Base-by-base conservation (phyloP, 805 yeast species). In the Candida dajiaensis region DNA sequence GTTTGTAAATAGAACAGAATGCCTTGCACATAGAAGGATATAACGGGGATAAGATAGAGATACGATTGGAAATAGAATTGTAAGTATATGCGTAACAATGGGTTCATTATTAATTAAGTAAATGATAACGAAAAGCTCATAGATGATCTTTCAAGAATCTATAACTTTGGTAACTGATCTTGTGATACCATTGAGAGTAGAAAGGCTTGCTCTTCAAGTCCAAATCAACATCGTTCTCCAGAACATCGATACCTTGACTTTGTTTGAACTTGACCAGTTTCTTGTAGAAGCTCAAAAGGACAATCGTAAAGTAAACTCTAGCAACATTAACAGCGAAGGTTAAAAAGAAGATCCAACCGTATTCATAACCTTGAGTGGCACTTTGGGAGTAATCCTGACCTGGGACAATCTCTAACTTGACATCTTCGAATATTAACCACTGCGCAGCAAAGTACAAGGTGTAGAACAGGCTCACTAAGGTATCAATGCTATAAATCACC, bases 391-490 rank as follows among this genome's bases (percentile, higher is more conserved):
- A 61, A 45, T 61, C 63, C 19, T 61, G 61, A 1, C 58, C 60
- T 1, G 56, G 53, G 12, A 46, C 49, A 1, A 46, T 36, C 20
- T 54, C 58, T 18, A 53, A 43, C 9, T 62, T 59, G 18, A 56
- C 56, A 22, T 61, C 64, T 43, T 73, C 80, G 48, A 75, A 78
- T 3, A 69, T 63, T 58, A 89, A 85, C 97, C 97, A 92, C 50
- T 79, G 75, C 44, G 76, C 74, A 6, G 83, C 74, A 61, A 92
- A 90, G 65, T 81, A 85, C 6, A 83, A 52, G 19, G 95, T 86
- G 64, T 85, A 89, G 3, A 84, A 64, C 23, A 80, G 63, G 23
- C 88, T 86, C 37, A 78, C 64, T 0, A 82, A 29, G 0, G 96
- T 82, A 62, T 92, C 97, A 10, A 78, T 38, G 2, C 78, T 56